Evolutionary conservation across 768 basidiomycete species (phyloP).

Genomic region (Mycena haematopus): DNA sequence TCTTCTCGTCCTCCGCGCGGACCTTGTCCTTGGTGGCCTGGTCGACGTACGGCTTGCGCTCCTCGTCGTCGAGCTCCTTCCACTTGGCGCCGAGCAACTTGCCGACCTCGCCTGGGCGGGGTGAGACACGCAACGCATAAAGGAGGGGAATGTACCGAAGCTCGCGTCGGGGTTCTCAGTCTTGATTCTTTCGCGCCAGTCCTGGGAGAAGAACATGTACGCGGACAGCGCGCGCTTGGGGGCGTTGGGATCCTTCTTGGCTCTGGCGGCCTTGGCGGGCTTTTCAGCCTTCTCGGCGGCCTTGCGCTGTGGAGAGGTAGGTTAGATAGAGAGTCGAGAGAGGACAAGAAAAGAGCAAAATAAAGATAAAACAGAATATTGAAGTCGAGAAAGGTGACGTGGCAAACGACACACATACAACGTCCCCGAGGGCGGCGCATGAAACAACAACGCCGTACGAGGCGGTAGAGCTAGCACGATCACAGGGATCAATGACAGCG

Average conservation of each 20-base stretch:
- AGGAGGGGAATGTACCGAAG: conserved; percentile 67
- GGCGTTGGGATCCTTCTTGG: conserved; percentile 81
- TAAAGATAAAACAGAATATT: neutral
- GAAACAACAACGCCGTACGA: neutral
- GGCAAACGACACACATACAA: conserved; percentile 13
- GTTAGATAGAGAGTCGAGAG: neutral
- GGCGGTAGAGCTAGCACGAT: conserved; percentile 19
- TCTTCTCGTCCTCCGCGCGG: conserved; percentile 84
- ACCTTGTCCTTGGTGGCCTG: conserved; percentile 87
- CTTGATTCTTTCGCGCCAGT: conserved; percentile 96
- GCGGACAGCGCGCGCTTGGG: conserved; percentile 95
- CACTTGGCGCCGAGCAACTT: conserved; percentile 96
- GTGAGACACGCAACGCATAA: conserved; percentile 6
- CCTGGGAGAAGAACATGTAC: conserved; percentile 99
- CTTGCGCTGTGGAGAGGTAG: conserved; percentile 59
- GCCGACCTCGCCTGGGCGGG: conserved; percentile 79
- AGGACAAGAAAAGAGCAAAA: neutral
- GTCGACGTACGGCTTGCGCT: conserved; percentile 95
- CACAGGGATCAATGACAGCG: conserved; percentile 12
- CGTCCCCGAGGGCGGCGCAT: neutral
- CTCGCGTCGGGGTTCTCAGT: conserved; percentile 92
- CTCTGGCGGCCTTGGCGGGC: conserved; percentile 36
- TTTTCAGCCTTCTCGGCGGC: conserved; percentile 77
- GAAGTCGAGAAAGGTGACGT: conserved; percentile 12
- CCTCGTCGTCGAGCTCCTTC: conserved; percentile 91